A percentile compares a stretch with the other conserved stretches of the same genome.
Conservation (phyloP, 2,329 filamentous ascomycete genomes). For the Fusarium lateritium region DNA sequence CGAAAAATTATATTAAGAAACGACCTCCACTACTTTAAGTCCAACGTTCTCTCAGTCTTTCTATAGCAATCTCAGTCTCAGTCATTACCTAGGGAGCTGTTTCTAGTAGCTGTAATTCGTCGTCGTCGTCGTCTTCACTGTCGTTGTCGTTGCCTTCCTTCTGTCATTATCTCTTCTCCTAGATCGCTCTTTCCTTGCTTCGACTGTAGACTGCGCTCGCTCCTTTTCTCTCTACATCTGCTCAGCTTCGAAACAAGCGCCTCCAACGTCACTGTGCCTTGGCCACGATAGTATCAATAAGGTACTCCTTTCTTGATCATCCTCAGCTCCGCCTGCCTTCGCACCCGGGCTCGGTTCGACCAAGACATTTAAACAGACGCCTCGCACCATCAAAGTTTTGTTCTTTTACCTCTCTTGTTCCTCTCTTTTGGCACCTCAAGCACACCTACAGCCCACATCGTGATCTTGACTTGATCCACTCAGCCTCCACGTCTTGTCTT, state of each 20-base stretch:
- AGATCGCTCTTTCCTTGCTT: slow-evolving; percentile 7
- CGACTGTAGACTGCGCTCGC: slow-evolving; percentile 20
- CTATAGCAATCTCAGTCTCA: slow-evolving; percentile 13
- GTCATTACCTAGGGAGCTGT: slow-evolving; percentile 5
- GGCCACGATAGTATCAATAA: slow-evolving; percentile 23
- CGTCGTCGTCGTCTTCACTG: too few relatives aligned
- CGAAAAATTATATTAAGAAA: slow-evolving; percentile 26
- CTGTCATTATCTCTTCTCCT: slow-evolving; percentile 1
- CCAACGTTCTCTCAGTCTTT: slow-evolving; percentile 13
- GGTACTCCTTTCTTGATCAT: slow-evolving; percentile 12
- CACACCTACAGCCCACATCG: slow-evolving; percentile 25
- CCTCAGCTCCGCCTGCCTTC: slow-evolving; percentile 14
- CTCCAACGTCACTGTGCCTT: slow-evolving; percentile 34
- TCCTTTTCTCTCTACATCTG: background rate
- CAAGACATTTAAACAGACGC: slow-evolving; percentile 38
- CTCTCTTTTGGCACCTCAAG: slow-evolving; percentile 8
- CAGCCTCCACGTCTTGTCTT: slow-evolving; percentile 21
- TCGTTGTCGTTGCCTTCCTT: slow-evolving; percentile 3
- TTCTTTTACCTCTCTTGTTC: slow-evolving; percentile 15
- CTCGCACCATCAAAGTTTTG: slow-evolving; percentile 20
- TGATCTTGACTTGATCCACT: slow-evolving; percentile 12
- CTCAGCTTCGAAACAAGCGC: slow-evolving; percentile 13
- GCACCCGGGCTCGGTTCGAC: background rate
- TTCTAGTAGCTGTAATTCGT: slow-evolving; percentile 8
- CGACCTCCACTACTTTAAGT: slow-evolving; percentile 15